A percentile compares a stretch with the other conserved stretches of the same genome.
These are phyloP conservation scores for Phyllosticta capitalensis DNA, from an alignment of 2,329 filamentous ascomycete genomes.

Conservation along the genomic window DNA sequence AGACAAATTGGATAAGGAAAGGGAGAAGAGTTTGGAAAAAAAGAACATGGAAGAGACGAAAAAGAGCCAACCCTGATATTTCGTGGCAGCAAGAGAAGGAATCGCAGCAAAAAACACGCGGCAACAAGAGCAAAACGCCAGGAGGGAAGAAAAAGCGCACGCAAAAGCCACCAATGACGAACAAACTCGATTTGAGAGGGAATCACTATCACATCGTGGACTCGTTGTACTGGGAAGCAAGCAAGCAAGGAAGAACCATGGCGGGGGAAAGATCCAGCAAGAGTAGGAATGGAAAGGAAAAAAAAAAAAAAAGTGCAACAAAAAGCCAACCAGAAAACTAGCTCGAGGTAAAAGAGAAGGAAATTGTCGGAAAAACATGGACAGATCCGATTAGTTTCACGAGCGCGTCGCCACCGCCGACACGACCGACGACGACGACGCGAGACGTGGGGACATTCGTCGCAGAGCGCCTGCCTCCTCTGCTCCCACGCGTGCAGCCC, in stretches of 20 bases:
- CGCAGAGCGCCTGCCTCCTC: conserved; percentile 11
- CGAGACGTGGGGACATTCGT: not conserved
- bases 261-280: not conserved
- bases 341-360: not conserved
- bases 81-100: not conserved
- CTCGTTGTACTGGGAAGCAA: conserved; percentile 5
- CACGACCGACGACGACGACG: not conserved
- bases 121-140: not conserved
- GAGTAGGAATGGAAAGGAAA: not conserved
- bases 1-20: not conserved
- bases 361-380: not conserved
- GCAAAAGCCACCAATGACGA: not conserved
- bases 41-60: not conserved
- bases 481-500: not conserved
- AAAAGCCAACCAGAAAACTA: not conserved
- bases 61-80: not conserved
- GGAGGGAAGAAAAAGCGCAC: not conserved
- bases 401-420: not conserved
- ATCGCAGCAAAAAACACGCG: not conserved
- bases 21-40: not conserved
- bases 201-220: conserved; percentile 8
- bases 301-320: not conserved
- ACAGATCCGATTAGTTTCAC: not conserved
- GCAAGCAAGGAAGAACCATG: not conserved
- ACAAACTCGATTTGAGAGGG: not conserved